These are phyloP conservation scores for Cercospora canescens DNA, from an alignment of 2,329 filamentous ascomycete genomes.

Conservation along the genomic window DNA sequence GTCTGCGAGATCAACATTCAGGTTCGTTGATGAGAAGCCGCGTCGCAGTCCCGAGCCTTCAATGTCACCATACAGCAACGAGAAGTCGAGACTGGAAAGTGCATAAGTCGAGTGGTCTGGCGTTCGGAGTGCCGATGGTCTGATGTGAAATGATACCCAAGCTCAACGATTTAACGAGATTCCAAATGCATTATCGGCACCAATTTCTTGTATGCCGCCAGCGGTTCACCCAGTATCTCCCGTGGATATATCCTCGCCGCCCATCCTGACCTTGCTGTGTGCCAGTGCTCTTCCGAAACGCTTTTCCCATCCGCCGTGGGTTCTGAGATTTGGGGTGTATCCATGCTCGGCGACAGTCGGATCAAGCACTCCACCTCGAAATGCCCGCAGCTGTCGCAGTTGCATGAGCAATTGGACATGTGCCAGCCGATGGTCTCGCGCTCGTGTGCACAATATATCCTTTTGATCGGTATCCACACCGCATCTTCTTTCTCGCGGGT, in stretches of 20 bases:
- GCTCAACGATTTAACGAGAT: slow-evolving; percentile 2
- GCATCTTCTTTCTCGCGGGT: slow-evolving; percentile 9
- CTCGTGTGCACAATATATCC: slow-evolving; percentile 24
- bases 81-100: slow-evolving; percentile 12
- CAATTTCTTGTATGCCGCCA: slow-evolving; percentile 15
- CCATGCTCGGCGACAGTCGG: slow-evolving; percentile 17
- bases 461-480: slow-evolving; percentile 21
- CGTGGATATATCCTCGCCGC: slow-evolving; percentile 11
- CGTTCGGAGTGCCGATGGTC: background rate
- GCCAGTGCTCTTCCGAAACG: slow-evolving; percentile 22
- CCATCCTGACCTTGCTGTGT: slow-evolving; percentile 10
- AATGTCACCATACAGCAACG: slow-evolving; percentile 2
- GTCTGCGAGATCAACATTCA: background rate
- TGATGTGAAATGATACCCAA: slow-evolving; percentile 15
- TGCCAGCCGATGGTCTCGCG: slow-evolving; percentile 23
- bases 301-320: slow-evolving; percentile 13
- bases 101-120: slow-evolving; percentile 2
- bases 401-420: slow-evolving; percentile 19
- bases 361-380: slow-evolving; percentile 23
- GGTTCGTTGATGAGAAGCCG: slow-evolving; percentile 2
- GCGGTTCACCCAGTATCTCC: slow-evolving; percentile 15
- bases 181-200: slow-evolving; percentile 19
- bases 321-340: slow-evolving; percentile 12
- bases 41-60: slow-evolving; percentile 14
- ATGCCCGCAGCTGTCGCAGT: slow-evolving; percentile 25